Conservation (phyloP, 768 basidiomycete genomes). For the Ramaria sp. region DNA sequence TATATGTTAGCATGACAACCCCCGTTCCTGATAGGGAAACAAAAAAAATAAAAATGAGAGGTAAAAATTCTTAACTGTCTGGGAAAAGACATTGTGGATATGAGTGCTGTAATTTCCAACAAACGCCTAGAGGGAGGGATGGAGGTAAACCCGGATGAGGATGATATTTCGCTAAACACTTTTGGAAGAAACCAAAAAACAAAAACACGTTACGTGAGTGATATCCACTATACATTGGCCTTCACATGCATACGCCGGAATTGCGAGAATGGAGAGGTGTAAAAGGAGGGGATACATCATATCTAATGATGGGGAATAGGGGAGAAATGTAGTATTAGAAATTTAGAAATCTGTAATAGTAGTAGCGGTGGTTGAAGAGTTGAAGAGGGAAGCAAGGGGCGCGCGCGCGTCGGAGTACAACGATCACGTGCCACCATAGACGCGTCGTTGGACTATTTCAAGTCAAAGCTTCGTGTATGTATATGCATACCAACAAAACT, state of each 20-base stretch:
- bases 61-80: slow-evolving; percentile 30
- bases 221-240: slow-evolving; percentile 54
- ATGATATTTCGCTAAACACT: background rate
- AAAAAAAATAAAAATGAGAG: background rate
- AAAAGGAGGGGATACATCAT: background rate
- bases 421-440: no score
- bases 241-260: slow-evolving; percentile 41
- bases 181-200: no score
- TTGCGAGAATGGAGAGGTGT: background rate
- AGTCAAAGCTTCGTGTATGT: no score
- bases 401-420: no score
- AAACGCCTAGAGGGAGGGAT: slow-evolving; percentile 28
- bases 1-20: no score
- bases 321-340: background rate
- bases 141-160: background rate
- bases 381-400: no score
- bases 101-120: slow-evolving; percentile 36
- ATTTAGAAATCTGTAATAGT: background rate
- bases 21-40: no score
- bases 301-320: background rate
- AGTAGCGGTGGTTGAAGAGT: no score
- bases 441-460: no score
- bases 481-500: no score
- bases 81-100: slow-evolving; percentile 26
- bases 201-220: slow-evolving; percentile 23